Conservation (phyloP, 495 filamentous ascomycete genomes). For the Monascus purpureus region DNA sequence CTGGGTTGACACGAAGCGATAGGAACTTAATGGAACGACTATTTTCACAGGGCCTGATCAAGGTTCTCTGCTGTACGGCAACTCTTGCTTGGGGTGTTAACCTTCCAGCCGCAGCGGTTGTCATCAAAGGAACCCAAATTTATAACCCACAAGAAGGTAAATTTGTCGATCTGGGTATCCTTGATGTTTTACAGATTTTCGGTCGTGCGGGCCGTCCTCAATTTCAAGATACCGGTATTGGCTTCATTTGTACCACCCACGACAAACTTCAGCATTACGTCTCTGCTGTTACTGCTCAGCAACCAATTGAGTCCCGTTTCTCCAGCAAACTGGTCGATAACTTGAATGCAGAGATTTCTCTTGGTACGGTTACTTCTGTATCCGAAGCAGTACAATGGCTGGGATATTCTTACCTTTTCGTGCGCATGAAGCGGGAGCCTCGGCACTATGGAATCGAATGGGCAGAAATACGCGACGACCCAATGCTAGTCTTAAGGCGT, state of each 20-base stretch:
- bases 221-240: slow-evolving; percentile 90
- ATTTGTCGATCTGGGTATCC: slow-evolving; percentile 90
- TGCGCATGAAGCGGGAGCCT: slow-evolving; percentile 86
- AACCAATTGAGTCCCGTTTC: slow-evolving; percentile 91
- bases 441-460: slow-evolving; percentile 92
- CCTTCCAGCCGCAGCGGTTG: slow-evolving; percentile 87
- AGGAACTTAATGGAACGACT: slow-evolving; percentile 85
- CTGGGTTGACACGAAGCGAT: slow-evolving; percentile 85
- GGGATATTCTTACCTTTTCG: slow-evolving; percentile 93
- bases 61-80: slow-evolving; percentile 95
- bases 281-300: slow-evolving; percentile 82
- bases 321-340: slow-evolving; percentile 88
- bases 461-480: slow-evolving; percentile 80
- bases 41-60: slow-evolving; percentile 78
- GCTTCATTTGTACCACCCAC: slow-evolving; percentile 89
- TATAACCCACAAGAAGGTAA: slow-evolving; percentile 94
- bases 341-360: slow-evolving; percentile 83
- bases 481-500: slow-evolving; percentile 65
- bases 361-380: slow-evolving; percentile 94
- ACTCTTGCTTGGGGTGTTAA: slow-evolving; percentile 99
- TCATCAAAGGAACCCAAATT: slow-evolving; percentile 95
- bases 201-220: slow-evolving; percentile 95
- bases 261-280: slow-evolving; percentile 91
- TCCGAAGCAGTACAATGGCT: slow-evolving; percentile 91
- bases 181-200: slow-evolving; percentile 97